Evolutionary conservation across 2,329 filamentous ascomycete genomes (phyloP).

Genomic region (Ophiostoma tasmaniense): DNA sequence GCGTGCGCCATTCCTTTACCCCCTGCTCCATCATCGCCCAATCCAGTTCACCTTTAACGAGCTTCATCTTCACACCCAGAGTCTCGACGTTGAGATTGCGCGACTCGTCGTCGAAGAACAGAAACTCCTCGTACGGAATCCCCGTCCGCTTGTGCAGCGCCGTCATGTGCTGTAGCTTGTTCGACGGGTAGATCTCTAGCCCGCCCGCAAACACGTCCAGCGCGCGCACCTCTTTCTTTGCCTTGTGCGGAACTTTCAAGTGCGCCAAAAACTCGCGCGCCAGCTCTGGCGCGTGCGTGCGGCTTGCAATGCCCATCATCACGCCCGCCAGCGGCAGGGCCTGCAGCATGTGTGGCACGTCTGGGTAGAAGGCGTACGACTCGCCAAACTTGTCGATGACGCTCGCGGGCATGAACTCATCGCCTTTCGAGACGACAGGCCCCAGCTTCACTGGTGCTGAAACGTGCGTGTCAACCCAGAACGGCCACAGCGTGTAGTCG

Average conservation of each 20-base stretch:
- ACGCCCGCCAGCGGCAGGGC: conserved; percentile 43
- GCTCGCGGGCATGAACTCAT: neutral
- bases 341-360: conserved; percentile 59
- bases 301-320: conserved; percentile 64
- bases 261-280: conserved; percentile 72
- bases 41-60: conserved; percentile 72
- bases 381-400: conserved; percentile 53
- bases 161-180: conserved; percentile 80
- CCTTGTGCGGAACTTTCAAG: conserved; percentile 46
- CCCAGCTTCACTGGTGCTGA: conserved; percentile 45
- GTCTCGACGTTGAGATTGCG: conserved; percentile 74
- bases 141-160: conserved; percentile 62
- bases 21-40: conserved; percentile 71
- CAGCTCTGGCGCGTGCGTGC: conserved; percentile 71
- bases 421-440: conserved; percentile 35
- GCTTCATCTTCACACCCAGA: conserved; percentile 74
- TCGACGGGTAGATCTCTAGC: conserved; percentile 63
- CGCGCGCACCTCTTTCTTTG: conserved; percentile 27
- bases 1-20: conserved; percentile 66
- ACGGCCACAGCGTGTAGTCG: conserved; percentile 98
- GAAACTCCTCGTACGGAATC: conserved; percentile 70
- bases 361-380: conserved; percentile 59
- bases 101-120: conserved; percentile 92
- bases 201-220: conserved; percentile 53
- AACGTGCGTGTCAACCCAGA: conserved; percentile 95